Conservation (phyloP, 129 eudicot genomes). For the Flaveria trinervia region DNA sequence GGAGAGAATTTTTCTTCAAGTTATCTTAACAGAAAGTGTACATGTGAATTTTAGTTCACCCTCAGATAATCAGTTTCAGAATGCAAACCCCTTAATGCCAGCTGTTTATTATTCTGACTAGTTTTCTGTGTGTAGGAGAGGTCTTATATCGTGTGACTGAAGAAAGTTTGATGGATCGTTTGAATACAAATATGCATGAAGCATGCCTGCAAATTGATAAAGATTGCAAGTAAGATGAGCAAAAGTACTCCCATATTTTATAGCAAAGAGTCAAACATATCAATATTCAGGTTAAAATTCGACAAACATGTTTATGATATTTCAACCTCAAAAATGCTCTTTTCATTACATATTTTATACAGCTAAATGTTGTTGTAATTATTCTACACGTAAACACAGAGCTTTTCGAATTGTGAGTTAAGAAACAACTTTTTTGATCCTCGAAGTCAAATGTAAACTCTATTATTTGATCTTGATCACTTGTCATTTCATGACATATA, state of each 20-base stretch:
- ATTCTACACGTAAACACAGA: not conserved
- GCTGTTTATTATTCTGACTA: not conserved
- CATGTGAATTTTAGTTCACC: not conserved
- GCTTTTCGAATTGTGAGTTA: not conserved
- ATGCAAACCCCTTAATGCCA: not conserved
- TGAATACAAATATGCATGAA: constrained; percentile 71
- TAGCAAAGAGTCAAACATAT: constrained; percentile 10
- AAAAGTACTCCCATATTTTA: constrained; percentile 10
- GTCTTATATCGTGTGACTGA: constrained; percentile 63
- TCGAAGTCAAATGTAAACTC: constrained; percentile 1
- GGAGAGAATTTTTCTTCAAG: not conserved
- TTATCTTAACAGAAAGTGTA: not conserved
- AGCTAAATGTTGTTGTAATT: not conserved
- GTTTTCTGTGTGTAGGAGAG: constrained; percentile 44
- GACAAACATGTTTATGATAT: not conserved
- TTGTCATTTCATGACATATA: not conserved
- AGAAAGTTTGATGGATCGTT: constrained; percentile 79
- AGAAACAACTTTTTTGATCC: constrained; percentile 1
- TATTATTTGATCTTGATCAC: not conserved
- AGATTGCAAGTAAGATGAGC: constrained; percentile 61
- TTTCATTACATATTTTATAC: not conserved
- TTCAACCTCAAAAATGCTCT: not conserved
- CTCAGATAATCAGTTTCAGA: not conserved
- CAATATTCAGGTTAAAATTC: not conserved
- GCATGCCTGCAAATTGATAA: constrained; percentile 63